Evolutionary conservation across 805 yeast species (phyloP), one percentile per base, ranked within the genome.

Genomic region (Ogataea neopini): DNA sequence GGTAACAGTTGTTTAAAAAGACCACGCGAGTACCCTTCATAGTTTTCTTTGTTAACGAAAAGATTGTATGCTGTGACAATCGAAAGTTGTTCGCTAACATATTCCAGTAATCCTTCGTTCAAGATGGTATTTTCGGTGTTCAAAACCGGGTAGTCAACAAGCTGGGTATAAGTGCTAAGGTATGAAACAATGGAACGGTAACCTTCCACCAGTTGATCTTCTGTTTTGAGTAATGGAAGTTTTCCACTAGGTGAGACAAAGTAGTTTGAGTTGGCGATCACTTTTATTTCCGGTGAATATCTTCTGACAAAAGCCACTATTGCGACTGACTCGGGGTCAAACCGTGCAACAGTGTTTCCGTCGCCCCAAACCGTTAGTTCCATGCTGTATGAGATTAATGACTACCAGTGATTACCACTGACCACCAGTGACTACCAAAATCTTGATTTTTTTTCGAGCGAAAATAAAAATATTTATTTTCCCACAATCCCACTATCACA

Each of bases 181-280:
- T 60, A 68, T 7, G 58, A 50, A 1, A 72, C 59, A 1, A 80
- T 78, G 18, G 63, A 61, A 14, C 67, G 58, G 48, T 59, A 79
- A 0, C 84, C 83, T 41, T 73, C 73, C 11, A 67, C 52, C 18
- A 40, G 44, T 1, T 44, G 57, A 9, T 47, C 55, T 1, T 54
- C 52, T 3, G 44, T 42, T 11, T 47, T 61, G 40, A 81, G 60
- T 2, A 74, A 61, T 1, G 92, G 92, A 14, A 84, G 60, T 40
- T 63, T 67, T 2, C 74, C 76, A 9, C 70, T 69, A 9, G 69
- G 71, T 0, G 87, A 77, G 8, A 77, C 46, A 54, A 78, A 79
- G 10, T 82, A 75, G 59, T 84, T 83, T 45, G 80, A 77, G 2
- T 87, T 80, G 2, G 83, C 74, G 7, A 80, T 73, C 2, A 84